Evolutionary conservation across 1,139 yeast genomes (phyloP).

Genomic region (Pichia sp.): DNA sequence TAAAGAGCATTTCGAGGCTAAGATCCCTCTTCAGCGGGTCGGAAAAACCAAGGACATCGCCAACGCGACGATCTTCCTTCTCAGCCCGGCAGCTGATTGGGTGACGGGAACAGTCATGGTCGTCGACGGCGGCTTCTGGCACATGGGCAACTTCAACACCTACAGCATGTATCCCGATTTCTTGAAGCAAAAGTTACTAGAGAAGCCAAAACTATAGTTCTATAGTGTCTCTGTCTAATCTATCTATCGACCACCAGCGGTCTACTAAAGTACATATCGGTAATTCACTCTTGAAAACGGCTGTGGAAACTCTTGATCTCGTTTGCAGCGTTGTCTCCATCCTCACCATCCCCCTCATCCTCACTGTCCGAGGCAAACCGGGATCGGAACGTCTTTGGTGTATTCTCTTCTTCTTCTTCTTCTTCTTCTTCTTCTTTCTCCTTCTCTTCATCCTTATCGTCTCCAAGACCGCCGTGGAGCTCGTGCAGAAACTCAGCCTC

Average conservation of each 20-base stretch:
- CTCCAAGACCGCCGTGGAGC: constrained; percentile 53
- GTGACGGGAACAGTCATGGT: constrained; percentile 74
- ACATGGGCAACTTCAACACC: constrained; percentile 50
- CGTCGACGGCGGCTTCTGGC: constrained; percentile 94
- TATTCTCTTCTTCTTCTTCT: constrained; percentile 15
- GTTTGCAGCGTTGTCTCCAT: constrained; percentile 9
- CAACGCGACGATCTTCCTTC: constrained; percentile 76
- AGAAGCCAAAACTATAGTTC: constrained; percentile 27
- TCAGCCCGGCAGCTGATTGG: constrained; percentile 77
- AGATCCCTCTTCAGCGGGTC: constrained; percentile 71
- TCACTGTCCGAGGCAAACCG: constrained; percentile 20
- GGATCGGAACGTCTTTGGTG: constrained; percentile 27
- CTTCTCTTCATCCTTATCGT: constrained; percentile 39
- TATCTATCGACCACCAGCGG: too few relatives aligned
- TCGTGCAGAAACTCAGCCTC: constrained; percentile 38
- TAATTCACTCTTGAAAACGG: constrained; percentile 8
- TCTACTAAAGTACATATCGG: neutral
- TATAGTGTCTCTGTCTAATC: too few relatives aligned
- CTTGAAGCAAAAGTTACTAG: constrained; percentile 29
- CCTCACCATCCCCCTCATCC: constrained; percentile 6
- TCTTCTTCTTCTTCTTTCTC: constrained; percentile 39
- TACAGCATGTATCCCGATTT: constrained; percentile 38
- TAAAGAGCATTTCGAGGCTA: constrained; percentile 39
- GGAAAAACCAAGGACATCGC: constrained; percentile 83
- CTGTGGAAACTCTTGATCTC: neutral